These are phyloP conservation scores for Ettlia oleoabundans DNA, from an alignment of 139 green algal genomes.

Conservation along the genomic window DNA sequence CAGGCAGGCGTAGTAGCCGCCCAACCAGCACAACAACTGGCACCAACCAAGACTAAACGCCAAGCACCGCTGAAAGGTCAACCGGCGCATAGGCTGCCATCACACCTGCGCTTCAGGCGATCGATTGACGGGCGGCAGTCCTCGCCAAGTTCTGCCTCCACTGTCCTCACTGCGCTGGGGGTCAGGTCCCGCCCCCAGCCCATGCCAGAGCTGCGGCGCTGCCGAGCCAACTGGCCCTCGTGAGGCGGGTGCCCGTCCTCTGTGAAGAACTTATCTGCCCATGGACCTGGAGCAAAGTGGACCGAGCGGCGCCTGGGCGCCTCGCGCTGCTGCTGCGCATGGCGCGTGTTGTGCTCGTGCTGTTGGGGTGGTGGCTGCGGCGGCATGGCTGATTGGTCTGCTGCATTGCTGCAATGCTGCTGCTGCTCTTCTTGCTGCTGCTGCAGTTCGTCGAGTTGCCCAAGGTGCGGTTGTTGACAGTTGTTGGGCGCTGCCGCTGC, in stretches of 20 bases:
- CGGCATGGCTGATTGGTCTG: background rate
- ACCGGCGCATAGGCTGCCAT: background rate
- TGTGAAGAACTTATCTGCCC: slow-evolving; percentile 34
- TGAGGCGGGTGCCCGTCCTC: slow-evolving; percentile 43
- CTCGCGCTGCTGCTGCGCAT: background rate
- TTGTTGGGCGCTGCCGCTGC: background rate
- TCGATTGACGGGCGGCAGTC: slow-evolving; percentile 37
- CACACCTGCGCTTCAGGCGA: slow-evolving; percentile 39
- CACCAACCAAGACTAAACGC: background rate
- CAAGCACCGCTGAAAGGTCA: background rate
- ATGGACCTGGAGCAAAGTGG: slow-evolving; percentile 36
- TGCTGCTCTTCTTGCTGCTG: background rate
- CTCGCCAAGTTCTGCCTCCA: slow-evolving; percentile 43
- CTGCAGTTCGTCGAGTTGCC: background rate
- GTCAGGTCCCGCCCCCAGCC: slow-evolving; percentile 43
- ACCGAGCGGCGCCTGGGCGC: slow-evolving; percentile 23
- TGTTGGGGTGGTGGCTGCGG: background rate
- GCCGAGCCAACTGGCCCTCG: slow-evolving; percentile 37
- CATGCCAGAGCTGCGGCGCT: slow-evolving; percentile 12
- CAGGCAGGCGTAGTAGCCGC: too few species aligned
- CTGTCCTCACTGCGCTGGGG: slow-evolving; percentile 26
- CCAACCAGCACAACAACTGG: background rate
- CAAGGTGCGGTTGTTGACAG: too few species aligned
- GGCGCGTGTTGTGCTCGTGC: slow-evolving; percentile 2
- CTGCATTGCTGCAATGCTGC: background rate